These are phyloP conservation scores for Melanogaster broomeanus DNA, from an alignment of 768 basidiomycete species.

Conservation along the genomic window DNA sequence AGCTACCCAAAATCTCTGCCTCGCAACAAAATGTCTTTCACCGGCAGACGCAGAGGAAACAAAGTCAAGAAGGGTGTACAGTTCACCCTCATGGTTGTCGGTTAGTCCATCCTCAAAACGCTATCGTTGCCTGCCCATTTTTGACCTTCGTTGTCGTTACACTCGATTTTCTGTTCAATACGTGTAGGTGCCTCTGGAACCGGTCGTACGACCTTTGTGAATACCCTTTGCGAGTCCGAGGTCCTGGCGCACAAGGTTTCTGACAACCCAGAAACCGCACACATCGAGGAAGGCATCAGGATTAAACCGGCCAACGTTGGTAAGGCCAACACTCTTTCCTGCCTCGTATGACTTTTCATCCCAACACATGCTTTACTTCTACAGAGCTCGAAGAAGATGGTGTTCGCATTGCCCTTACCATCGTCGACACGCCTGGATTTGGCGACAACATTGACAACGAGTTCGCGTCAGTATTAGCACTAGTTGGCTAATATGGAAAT, in stretches of 20 bases:
- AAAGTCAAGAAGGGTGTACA: constrained; percentile 99
- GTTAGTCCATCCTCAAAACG: constrained; percentile 49
- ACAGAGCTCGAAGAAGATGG: constrained; percentile 98
- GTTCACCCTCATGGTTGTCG: constrained; percentile 97
- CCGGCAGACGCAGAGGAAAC: constrained; percentile 84
- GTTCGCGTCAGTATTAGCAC: constrained; percentile 71
- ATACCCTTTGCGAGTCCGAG: constrained; percentile 97
- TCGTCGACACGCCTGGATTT: constrained; percentile 98
- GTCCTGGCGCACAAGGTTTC: constrained; percentile 86
- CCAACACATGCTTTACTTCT: constrained; percentile 1
- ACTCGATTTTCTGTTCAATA: constrained; percentile 7
- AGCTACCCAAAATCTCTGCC: constrained; percentile 13
- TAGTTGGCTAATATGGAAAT: constrained; percentile 4
- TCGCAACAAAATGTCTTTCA: constrained; percentile 68
- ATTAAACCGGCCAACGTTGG: constrained; percentile 96
- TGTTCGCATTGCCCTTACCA: constrained; percentile 94
- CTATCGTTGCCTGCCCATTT: background rate
- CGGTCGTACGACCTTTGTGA: constrained; percentile 97
- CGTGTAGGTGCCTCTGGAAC: constrained; percentile 90
- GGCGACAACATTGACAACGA: constrained; percentile 99
- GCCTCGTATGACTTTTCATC: background rate
- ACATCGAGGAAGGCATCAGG: constrained; percentile 90
- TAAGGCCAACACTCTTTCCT: constrained; percentile 30
- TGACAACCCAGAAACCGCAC: constrained; percentile 84
- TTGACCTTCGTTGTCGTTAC: constrained; percentile 22